Evolutionary conservation across 75 land plant genomes (phyloP), one percentile per base, ranked within the genome.

Genomic region (Picea glauca): DNA sequence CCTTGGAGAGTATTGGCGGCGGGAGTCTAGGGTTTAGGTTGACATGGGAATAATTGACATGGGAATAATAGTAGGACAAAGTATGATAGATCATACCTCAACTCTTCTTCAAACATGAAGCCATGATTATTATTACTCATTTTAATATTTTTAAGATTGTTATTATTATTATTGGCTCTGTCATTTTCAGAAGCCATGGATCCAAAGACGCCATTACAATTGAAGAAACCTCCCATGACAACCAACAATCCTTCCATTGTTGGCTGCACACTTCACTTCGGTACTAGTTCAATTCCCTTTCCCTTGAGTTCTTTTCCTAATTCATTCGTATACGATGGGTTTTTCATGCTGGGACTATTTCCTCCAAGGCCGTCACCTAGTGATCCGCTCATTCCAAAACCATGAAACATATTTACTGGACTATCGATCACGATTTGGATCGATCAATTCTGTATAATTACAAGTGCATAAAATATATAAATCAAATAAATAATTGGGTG

Each of bases 191-290:
- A 46, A n/a, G 23, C 74, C 5, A 21, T 30, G 35, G 74, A 70
- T 38, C 21, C 50, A 20, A 2, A 9, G 9, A 21, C n/a, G 18
- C 15, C 15, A 56, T 26, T 59, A 43, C 76, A 62, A 62, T 68
- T 65, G 38, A 87, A 84, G 5, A 91, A 76, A 35, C 93, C 91
- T 26, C 26, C 26, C 26, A 26, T 26, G 26, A 26, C 26, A 26
- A 26, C 88, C 89, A 91, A 62, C 11, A 93, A 93, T 11, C 96
- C 98, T 78, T 95, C 90, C 33, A 98, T 93, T n/a, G 96, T 93
- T 4, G 99, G 98, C 14, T 96, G 98, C 0, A 96, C 99, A 82
- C 96, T 91, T 15, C 98, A 76, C 99, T 98, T 76, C 96, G 74
- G 73, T 85, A 89, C 31, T 89, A 77, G 61, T 81, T 87, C 11